A percentile compares a stretch with the other conserved stretches of the same genome.
phyloP scores from a whole-genome alignment of 2,329 filamentous ascomycete species.

The Sporothrix schenckii region DNA sequence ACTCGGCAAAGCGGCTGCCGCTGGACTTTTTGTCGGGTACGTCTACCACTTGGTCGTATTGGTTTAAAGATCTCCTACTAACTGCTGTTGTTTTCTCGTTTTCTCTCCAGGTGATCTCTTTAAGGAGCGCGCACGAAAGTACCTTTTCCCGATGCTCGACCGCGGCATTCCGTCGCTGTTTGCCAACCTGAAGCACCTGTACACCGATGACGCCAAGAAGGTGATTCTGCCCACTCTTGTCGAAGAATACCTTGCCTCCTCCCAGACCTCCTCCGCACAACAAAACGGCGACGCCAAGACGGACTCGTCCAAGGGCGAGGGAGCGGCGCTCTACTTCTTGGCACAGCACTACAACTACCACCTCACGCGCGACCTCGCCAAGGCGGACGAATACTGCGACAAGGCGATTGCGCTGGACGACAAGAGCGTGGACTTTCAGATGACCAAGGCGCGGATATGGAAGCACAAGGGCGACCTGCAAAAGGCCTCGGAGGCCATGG shows the following conservation, averaged over 20 bases:
- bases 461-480: conserved; percentile 83
- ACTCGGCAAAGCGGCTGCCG: conserved; percentile 83
- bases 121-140: conserved; percentile 72
- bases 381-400: conserved; percentile 81
- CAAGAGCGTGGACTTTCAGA: conserved; percentile 84
- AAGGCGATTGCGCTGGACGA: conserved; percentile 79
- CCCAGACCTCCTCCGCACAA: conserved; percentile 44
- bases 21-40: conserved; percentile 74
- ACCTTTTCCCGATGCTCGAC: conserved; percentile 81
- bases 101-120: conserved; percentile 70
- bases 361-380: conserved; percentile 78
- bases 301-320: conserved; percentile 64
- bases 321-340: conserved; percentile 87
- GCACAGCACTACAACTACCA: conserved; percentile 97
- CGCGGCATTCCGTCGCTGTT: conserved; percentile 96
- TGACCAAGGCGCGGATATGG: conserved; percentile 92
- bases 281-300: conserved; percentile 50
- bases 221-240: conserved; percentile 74
- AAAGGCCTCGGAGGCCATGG: conserved; percentile 85
- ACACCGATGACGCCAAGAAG: conserved; percentile 76
- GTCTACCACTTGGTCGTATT: neutral
- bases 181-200: conserved; percentile 93
- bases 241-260: conserved; percentile 70
- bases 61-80: neutral
- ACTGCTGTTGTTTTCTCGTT: conserved; percentile 17